Conservation (phyloP, 2,329 filamentous ascomycete genomes). For the Samsoniella hepiali region DNA sequence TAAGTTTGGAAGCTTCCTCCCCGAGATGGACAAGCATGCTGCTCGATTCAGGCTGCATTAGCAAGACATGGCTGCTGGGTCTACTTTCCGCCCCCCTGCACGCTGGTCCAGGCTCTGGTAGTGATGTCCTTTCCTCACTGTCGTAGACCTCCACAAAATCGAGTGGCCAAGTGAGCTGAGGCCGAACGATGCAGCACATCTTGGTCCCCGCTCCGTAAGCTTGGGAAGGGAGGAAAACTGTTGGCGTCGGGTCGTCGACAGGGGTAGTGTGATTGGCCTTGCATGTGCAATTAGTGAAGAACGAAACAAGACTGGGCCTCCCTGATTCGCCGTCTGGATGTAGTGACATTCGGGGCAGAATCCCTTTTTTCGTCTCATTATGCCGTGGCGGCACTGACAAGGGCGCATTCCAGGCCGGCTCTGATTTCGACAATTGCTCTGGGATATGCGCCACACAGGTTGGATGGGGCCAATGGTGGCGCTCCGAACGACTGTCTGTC, state of each 20-base stretch:
- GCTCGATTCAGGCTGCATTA: slow-evolving; percentile 9
- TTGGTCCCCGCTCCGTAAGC: slow-evolving; percentile 2
- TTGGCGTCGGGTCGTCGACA: neutral
- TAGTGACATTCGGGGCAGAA: neutral
- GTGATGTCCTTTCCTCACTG: neutral
- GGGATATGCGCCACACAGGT: neutral
- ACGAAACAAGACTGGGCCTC: neutral
- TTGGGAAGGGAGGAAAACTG: neutral
- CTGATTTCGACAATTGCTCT: neutral
- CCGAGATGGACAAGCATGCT: neutral
- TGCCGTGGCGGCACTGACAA: neutral
- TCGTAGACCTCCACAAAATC: neutral
- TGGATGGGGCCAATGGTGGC: neutral
- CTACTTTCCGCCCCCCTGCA: neutral
- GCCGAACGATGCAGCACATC: neutral
- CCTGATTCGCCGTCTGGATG: neutral
- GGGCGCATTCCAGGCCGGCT: neutral
- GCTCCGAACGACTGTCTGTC: neutral
- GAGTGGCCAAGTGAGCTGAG: slow-evolving; percentile 1
- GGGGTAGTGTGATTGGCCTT: slow-evolving; percentile 11
- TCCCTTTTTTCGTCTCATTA: neutral
- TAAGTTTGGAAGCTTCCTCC: neutral
- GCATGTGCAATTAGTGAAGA: slow-evolving; percentile 11
- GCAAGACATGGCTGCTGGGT: neutral
- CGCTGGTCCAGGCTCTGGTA: neutral